Evolutionary conservation across 2,329 filamentous ascomycete species (phyloP).

Genomic region (Trichoderma sp.): DNA sequence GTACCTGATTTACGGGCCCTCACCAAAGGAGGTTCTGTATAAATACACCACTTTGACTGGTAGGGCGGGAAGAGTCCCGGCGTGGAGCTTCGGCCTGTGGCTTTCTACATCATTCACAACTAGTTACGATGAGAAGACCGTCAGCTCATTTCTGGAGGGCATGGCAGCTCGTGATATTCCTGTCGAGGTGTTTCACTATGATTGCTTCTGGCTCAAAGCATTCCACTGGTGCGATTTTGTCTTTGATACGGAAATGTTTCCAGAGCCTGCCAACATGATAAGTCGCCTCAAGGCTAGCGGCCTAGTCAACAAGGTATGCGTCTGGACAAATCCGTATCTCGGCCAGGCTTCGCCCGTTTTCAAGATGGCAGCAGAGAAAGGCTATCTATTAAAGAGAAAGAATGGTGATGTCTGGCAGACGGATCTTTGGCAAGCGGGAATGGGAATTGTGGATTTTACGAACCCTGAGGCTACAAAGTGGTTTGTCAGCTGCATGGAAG

Average conservation of each 20-base stretch:
- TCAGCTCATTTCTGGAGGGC: slow-evolving; percentile 64
- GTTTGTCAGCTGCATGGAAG: slow-evolving; percentile 60
- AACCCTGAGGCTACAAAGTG: slow-evolving; percentile 66
- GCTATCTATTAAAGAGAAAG: slow-evolving; percentile 66
- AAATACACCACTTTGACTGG: slow-evolving; percentile 68
- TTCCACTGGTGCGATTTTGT: slow-evolving; percentile 75
- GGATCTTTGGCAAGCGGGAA: slow-evolving; percentile 75
- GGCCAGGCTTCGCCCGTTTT: slow-evolving; percentile 68
- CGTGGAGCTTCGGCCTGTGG: slow-evolving; percentile 76
- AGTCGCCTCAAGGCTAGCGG: slow-evolving; percentile 60
- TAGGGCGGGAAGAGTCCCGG: slow-evolving; percentile 60
- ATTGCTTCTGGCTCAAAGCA: slow-evolving; percentile 75
- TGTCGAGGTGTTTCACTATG: slow-evolving; percentile 71
- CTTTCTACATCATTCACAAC: slow-evolving; percentile 75
- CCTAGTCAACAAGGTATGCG: slow-evolving; percentile 62
- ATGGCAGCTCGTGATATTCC: slow-evolving; percentile 64
- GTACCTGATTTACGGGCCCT: slow-evolving; percentile 69
- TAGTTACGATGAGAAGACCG: slow-evolving; percentile 67
- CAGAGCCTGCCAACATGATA: slow-evolving; percentile 64
- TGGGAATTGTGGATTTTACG: slow-evolving; percentile 72
- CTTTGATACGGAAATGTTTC: slow-evolving; percentile 66
- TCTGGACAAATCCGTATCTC: slow-evolving; percentile 76
- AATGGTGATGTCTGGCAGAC: slow-evolving; percentile 72
- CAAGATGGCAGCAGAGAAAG: slow-evolving; percentile 59
- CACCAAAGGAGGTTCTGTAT: slow-evolving; percentile 67